These are phyloP conservation scores for Vitis labrusca DNA, from an alignment of 164 flowering plant genomes.

Conservation along the genomic window DNA sequence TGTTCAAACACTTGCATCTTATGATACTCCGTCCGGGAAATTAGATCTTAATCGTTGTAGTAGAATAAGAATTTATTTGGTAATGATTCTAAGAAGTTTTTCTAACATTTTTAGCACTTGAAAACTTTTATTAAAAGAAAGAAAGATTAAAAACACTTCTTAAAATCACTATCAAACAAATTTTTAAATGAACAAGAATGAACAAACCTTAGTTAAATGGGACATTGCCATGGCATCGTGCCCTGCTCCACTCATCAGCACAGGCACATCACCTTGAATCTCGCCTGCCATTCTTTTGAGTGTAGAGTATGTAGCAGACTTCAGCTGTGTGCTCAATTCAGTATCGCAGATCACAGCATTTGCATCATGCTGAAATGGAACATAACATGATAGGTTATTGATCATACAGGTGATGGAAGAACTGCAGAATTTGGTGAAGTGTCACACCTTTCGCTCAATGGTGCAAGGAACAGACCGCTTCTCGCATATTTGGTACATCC, in stretches of 20 bases:
- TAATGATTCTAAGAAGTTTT: no score
- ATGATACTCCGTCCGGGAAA: not conserved
- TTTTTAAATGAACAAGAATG: not conserved
- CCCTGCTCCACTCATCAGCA: conserved; percentile 99
- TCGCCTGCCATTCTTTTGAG: conserved; percentile 60
- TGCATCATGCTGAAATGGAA: conserved; percentile 79
- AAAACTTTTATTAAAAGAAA: no score
- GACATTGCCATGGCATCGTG: conserved; percentile 99
- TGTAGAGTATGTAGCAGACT: conserved; percentile 64
- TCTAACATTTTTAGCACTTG: no score
- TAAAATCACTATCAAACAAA: not conserved
- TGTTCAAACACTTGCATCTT: conserved; percentile 19
- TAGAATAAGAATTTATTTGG: no score
- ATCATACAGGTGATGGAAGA: not conserved
- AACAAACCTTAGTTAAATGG: conserved; percentile 79
- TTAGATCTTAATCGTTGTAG: not conserved
- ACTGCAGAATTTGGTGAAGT: conserved; percentile 12
- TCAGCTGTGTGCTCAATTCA: conserved; percentile 61
- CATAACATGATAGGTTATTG: conserved; percentile 1
- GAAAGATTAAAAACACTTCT: no score
- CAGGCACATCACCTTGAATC: conserved; percentile 63
- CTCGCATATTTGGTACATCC: conserved; percentile 66
- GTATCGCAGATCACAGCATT: conserved; percentile 76
- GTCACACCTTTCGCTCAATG: conserved; percentile 81
- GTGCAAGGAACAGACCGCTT: conserved; percentile 77